Base-by-base conservation (phyloP, 2,329 filamentous ascomycete genomes). In the Aureobasidium pullulans region DNA sequence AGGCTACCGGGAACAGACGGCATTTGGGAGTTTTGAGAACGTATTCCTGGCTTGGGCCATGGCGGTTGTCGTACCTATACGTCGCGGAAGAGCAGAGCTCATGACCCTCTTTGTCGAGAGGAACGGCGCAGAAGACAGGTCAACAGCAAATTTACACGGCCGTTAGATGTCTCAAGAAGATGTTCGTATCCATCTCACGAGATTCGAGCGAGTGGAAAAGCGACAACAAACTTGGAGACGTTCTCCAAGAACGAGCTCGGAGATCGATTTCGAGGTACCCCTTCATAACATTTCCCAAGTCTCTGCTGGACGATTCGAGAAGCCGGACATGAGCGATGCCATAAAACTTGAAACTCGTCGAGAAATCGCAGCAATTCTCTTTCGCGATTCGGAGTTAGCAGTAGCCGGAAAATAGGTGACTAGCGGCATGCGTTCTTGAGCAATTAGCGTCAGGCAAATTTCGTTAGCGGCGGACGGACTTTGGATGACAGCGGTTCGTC, bases 361-460 rank as follows among this genome's bases (percentile, higher is more conserved):
- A 28, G 19, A 11, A 23, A 52, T 52, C 49, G 36, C 16, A n/a
- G 13, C 34, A 31, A 39, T 52, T 29, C 34, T 16, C 16, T 11
- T 50, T 48, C n/a, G 11, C 29, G 8, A 48, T 36, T 48, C 47
- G 46, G 34, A 23, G 5, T 36, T 11, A 36, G 13, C 23, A 49
- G 11, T 37, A 37, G 48, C 48, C 36, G 23, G 13, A 43, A 28
- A 32, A 32, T 34, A 42, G 50, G 39, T 19, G 7, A 43, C 11
- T 53, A 53, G 49, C 37, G 50, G 28, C 37, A 54, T 43, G 28
- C 2, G 39, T 54, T 54, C 11, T 11, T 10, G 29, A 19, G 34
- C 31, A 34, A 23, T 54, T 54, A 54, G 50, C 50, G 50, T 28
- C 37, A 29, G 39, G 28, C 50, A 54, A 54, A 43, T 54, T 54